A percentile compares a stretch with the other conserved stretches of the same genome.
Conservation (phyloP, 495 filamentous ascomycete genomes). For the Cairneyella variabilis region DNA sequence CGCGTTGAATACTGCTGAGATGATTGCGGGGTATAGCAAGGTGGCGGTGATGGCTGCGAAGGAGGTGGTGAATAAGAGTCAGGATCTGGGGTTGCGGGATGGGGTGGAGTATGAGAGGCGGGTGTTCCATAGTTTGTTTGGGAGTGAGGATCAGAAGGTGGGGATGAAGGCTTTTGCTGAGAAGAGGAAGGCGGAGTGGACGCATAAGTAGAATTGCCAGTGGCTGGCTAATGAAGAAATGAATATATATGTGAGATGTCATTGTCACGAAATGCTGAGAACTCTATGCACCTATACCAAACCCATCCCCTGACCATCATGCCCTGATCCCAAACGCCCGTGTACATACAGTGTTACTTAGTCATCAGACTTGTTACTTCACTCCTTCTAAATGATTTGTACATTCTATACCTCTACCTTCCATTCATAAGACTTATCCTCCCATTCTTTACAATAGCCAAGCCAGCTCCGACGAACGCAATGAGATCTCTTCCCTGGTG, state of each 20-base stretch:
- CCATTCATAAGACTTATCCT: background rate
- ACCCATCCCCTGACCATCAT: background rate
- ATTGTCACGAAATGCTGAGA: background rate
- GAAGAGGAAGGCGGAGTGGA: constrained; percentile 93
- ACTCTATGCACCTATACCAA: background rate
- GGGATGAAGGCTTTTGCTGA: constrained; percentile 94
- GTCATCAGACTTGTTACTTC: too few species aligned
- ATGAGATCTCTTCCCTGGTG: constrained; percentile 5
- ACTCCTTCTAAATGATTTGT: constrained; percentile 14
- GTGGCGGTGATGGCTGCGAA: constrained; percentile 88
- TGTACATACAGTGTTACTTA: background rate
- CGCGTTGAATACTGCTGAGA: constrained; percentile 77
- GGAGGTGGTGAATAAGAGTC: constrained; percentile 97
- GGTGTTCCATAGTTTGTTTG: constrained; percentile 90
- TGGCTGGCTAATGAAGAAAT: too few species aligned
- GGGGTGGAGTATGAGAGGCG: constrained; percentile 93
- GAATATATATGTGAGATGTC: background rate
- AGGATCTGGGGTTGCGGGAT: constrained; percentile 79
- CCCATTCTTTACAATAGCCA: constrained; percentile 25
- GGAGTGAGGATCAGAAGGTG: constrained; percentile 93
- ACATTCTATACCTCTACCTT: constrained; percentile 28
- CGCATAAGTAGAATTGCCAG: constrained; percentile 46
- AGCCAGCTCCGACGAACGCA: constrained; percentile 25
- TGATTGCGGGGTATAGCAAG: constrained; percentile 74
- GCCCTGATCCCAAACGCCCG: constrained; percentile 9